Conservation (phyloP, 495 filamentous ascomycete genomes). For the Penicillium soppii region DNA sequence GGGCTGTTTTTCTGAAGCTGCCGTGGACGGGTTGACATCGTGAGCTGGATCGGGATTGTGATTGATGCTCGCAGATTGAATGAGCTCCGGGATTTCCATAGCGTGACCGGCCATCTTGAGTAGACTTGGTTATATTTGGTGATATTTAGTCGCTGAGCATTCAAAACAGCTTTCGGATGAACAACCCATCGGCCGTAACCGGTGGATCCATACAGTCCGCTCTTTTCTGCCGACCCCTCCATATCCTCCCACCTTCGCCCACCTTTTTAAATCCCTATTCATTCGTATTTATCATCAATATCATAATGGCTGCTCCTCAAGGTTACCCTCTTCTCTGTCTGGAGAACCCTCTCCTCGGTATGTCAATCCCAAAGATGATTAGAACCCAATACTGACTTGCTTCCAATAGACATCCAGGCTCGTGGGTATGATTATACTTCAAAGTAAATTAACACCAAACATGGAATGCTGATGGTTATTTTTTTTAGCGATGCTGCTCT, state of each 20-base stretch:
- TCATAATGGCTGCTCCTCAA: constrained; percentile 67
- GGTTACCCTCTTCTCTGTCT: constrained; percentile 84
- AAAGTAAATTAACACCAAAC: not conserved
- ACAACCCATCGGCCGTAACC: not conserved
- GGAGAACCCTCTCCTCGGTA: constrained; percentile 95
- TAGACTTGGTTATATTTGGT: constrained; percentile 8
- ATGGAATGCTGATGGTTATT: not conserved
- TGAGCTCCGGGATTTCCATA: constrained; percentile 66
- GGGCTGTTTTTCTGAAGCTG: constrained; percentile 56
- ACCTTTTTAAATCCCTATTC: constrained; percentile 12
- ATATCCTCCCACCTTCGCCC: constrained; percentile 19
- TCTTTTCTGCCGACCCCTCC: constrained; percentile 29
- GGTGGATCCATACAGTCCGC: constrained; percentile 15
- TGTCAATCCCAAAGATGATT: constrained; percentile 31
- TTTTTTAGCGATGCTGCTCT: constrained; percentile 60
- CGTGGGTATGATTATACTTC: constrained; percentile 54
- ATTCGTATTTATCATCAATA: not conserved
- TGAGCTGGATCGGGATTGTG: constrained; percentile 63
- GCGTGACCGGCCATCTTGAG: constrained; percentile 42
- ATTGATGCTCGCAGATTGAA: constrained; percentile 78
- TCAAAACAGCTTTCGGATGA: not conserved
- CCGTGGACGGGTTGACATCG: constrained; percentile 79
- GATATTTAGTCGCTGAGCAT: not conserved
- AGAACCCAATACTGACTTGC: constrained; percentile 16
- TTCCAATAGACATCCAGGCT: constrained; percentile 79